Evolutionary conservation across 495 filamentous ascomycete genomes (phyloP).

Genomic region (Emericellopsis terricola): DNA sequence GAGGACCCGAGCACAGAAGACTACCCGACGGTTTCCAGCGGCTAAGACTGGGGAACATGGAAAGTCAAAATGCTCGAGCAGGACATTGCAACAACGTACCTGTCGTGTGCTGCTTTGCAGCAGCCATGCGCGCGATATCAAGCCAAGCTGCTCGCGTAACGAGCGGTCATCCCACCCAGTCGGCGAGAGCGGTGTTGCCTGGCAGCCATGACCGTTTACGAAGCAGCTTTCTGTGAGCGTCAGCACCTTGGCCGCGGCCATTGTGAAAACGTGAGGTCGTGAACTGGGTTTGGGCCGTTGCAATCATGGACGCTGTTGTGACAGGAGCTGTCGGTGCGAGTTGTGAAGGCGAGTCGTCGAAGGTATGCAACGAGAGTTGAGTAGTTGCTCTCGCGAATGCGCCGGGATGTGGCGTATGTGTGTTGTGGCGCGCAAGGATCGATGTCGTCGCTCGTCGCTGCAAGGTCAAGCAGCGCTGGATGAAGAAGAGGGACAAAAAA

Average conservation of each 20-base stretch:
- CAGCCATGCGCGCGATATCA: conserved; percentile 17
- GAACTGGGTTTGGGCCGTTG: conserved; percentile 9
- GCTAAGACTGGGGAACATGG: no score
- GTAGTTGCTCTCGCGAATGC: background rate
- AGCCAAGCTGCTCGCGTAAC: conserved; percentile 8
- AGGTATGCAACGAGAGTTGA: background rate
- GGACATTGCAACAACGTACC: conserved; percentile 11
- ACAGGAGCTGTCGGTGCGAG: background rate
- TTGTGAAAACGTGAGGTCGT: conserved; percentile 20
- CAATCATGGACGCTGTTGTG: conserved; percentile 22
- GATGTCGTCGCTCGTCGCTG: background rate
- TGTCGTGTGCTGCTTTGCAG: conserved; percentile 7
- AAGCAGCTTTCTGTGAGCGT: conserved; percentile 14
- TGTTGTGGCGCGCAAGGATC: background rate
- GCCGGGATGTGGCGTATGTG: background rate
- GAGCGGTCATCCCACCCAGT: conserved; percentile 8
- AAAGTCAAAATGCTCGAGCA: no score
- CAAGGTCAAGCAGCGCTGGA: no score
- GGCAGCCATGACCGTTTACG: conserved; percentile 10
- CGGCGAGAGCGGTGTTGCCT: conserved; percentile 5
- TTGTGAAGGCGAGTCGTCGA: background rate
- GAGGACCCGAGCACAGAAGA: no score
- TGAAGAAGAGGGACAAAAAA: background rate
- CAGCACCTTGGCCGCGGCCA: conserved; percentile 23
- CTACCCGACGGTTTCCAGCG: no score